Base-by-base conservation (phyloP, 2,329 filamentous ascomycete genomes). In the Gaeumannomyces tritici region DNA sequence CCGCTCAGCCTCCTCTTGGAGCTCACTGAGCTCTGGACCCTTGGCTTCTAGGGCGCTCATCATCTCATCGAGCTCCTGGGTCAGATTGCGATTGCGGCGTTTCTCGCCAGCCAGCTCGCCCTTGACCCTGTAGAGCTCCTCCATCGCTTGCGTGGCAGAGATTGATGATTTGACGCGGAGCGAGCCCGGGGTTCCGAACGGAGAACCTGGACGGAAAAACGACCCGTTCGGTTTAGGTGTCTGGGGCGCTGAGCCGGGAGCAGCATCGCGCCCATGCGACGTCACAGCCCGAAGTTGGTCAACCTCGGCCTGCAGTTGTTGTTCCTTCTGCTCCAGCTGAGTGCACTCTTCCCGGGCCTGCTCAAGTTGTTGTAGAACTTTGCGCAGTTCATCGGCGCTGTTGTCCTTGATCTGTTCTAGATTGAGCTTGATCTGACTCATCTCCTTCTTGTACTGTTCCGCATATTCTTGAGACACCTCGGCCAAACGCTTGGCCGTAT, bases 11-110 rank as follows among this genome's bases (percentile, higher is more conserved):
- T 98, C 93, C 18, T 85, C 83, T 59, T 90, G 87, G 24, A 96
- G 79, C 67, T 98, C 93, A 65, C 96, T 88, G 33, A 97, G 85
- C 70, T 97, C 92, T 0, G 95, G 95, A 29, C 89, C 87, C 72
- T 90, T 93, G 28, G 88, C 88, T 73, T 99, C 93, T 51, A 98
- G 77, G 63, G 93, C 89, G 51, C 87, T 83, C 63, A 97, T 85
- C 78, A 97, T 90, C 64, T 95, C 90, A 66, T 97, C 91, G 57
- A 98, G 79, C 57, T 93, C 86, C 51, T 86, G 83, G 24, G 85
- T 83, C 13, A 97, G 84, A 70, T 91, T 86, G 66, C 89, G 85
- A 68, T 85, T 91, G 27, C 87, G 85, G 63, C 89, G 83, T 71
- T 88, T 87, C 73, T 96, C 90, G 3, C 82, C 84, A 4, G 87